Evolutionary conservation across 768 basidiomycete species (phyloP), one percentile per base, ranked within the genome.

Genomic region (Clavaria fumosa): DNA sequence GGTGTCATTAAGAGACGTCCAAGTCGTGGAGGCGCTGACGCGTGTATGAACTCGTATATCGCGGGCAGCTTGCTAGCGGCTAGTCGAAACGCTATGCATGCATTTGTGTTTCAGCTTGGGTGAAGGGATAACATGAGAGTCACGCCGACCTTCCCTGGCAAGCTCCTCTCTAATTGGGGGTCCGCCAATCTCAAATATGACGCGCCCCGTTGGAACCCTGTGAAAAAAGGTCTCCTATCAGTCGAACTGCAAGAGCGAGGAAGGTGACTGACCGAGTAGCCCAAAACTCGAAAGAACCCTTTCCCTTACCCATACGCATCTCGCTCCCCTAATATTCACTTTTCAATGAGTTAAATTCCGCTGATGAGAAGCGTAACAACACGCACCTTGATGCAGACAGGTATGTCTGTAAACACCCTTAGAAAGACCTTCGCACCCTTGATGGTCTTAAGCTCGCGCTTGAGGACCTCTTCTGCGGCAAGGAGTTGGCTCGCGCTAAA

Each of bases 221-320:
- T 15, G 33, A 12, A 5, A 40, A 35, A 24, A 15, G 40, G 12
- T 35, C 34, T 22, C 19, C 27, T n/a, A 22, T 26, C 26, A n/a
- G 6, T 35, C 15, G 28, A 18, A 11, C 11, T 7, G 10, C 9
- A 38, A 15, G 15, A n/a, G 15, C 27, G 5, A 37, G 23, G 37
- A 4, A 42, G 43, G 17, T 20, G 1, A 51, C 73, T 38, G 48
- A 88, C 85, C 86, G 74, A 41, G 82, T 85, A 19, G 91, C 86
- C 95, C 95, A 99, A 54, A 69, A 96, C 53, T 97, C 95, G 49
- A 97, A 97, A 0, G 82, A 74, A 32, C 95, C 95, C 57, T 99
- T 99, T 42, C 95, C 95, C 60, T 97, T 97, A 35, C 95, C 95
- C 95, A 97, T 96, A 68, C 95, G 82, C 4, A 89, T 91, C 58